Base-by-base conservation (phyloP, 2,329 filamentous ascomycete species). In the Arthroderma sp. region DNA sequence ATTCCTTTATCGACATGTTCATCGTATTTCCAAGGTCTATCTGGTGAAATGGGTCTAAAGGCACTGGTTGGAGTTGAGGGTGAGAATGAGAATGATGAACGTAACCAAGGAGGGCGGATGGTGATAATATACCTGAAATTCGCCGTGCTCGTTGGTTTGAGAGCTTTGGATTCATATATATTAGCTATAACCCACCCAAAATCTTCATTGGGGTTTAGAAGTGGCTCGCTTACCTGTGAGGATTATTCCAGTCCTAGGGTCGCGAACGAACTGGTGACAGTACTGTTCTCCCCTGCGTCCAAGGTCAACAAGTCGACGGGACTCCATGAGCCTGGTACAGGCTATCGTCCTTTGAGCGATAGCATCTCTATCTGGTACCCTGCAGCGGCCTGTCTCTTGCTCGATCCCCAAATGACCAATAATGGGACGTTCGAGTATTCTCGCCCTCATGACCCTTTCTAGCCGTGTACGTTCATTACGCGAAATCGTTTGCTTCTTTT, bases 401-500 rank as follows among this genome's bases (percentile, higher is more conserved):
- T 65, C 62, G 6, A 65, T 33, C 8, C 58, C 58, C 23, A 63
- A 44, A 5, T n/a, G 21, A 4, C 61, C 61, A 25, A 57, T 51
- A 9, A 73, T 60, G 2, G 71, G 66, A 56, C 69, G 65, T 8
- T 58, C 56, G n/a, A 71, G 57, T 13, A 66, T 64, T 2, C 54
- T 55, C 4, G 69, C 62, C 53, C 63, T 70, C 43, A 62, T 66
- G 23, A 74, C 67, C 33, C 61, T 71, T 61, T 74, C 71, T 41
- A 61, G 66, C 21, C 63, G 61, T 17, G 66, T 56, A 23, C 69
- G 67, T 38, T 65, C 64, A 11, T 59, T 58, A 52, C 66, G 60
- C 2, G 63, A 60, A 25, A 61, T 62, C 55, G 64, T 61, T 31
- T 63, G 63, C 57, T 70, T 59, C 4, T 65, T 63, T 60, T 67